Base-by-base conservation (phyloP, 495 filamentous ascomycete species). In the Podospora pseudopauciseta region DNA sequence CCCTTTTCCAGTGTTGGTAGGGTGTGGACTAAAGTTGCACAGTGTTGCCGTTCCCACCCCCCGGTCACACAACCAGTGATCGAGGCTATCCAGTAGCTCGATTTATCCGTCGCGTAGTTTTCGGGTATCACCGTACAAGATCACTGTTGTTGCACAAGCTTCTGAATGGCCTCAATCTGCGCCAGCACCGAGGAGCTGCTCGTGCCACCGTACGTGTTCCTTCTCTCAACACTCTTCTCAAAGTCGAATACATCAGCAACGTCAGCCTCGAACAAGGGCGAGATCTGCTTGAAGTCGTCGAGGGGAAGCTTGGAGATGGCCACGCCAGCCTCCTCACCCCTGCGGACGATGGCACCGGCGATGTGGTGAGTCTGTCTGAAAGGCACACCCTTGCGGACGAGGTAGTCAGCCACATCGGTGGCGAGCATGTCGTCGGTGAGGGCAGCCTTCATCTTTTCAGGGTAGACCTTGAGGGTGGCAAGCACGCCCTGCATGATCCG, bases 351-450 rank as follows among this genome's bases (percentile, higher is more conserved):
- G 55, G 86, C 87, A 13, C 94, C 94, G 3, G 90, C 91, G 76
- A 97, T 93, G 79, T 96, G 93, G 82, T 97, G 93, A 1, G 92
- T 92, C 82, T 96, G 91, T 20, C 89, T 80, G 83, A 91, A 92
- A 7, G 89, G 90, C 23, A 95, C 91, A 49, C 92, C 92, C 84
- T 95, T 94, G 71, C 92, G 86, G 54, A 97, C 94, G 4, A 97
- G 85, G 78, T 96, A 97, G 75, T 97, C 94, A 23, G 94, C 94
- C 55, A 97, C 82, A 72, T 97, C 93, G 23, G 90, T 92, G 39
- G 88, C 89, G 20, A 92, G 86, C 89, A 92, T 92, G 68, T 77
- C 81, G 60, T 71, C 74, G n/a, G 86, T 86, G 60, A 97, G 83
- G 0, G 94, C 89, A 26, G 87, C 89, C 67, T 79, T 78, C 94